These are phyloP conservation scores for Hypoxylon subgilvum DNA, from an alignment of 495 filamentous ascomycete species.

Conservation along the genomic window DNA sequence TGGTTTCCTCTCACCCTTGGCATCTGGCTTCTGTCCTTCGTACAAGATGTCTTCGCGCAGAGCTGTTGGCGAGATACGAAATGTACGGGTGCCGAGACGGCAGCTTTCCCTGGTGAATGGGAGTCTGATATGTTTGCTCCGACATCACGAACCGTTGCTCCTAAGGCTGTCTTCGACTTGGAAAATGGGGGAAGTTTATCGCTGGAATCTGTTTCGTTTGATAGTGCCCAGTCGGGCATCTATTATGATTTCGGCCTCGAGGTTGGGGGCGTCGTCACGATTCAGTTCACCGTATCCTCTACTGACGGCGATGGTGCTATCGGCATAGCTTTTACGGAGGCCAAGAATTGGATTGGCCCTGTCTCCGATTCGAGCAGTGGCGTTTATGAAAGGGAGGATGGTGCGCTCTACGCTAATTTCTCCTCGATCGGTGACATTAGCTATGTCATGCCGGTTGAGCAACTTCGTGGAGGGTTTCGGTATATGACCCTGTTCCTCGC, in stretches of 20 bases:
- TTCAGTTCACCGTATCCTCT: slow-evolving; percentile 51
- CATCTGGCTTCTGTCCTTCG: slow-evolving; percentile 6
- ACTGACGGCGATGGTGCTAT: slow-evolving; percentile 53
- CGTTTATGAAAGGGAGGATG: slow-evolving; percentile 57
- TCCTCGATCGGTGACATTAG: slow-evolving; percentile 46
- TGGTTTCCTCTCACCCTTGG: background rate
- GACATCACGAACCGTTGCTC: slow-evolving; percentile 58
- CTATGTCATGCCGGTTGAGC: slow-evolving; percentile 60
- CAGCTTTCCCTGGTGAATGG: slow-evolving; percentile 66
- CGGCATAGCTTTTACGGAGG: slow-evolving; percentile 68
- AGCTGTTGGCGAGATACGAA: slow-evolving; percentile 63
- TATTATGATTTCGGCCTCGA: slow-evolving; percentile 66
- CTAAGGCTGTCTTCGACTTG: slow-evolving; percentile 53
- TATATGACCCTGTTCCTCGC: slow-evolving; percentile 64
- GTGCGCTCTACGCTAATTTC: slow-evolving; percentile 60
- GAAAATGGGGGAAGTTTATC: slow-evolving; percentile 40
- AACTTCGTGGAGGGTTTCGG: slow-evolving; percentile 65
- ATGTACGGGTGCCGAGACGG: slow-evolving; percentile 58
- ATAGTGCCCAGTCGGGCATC: slow-evolving; percentile 54
- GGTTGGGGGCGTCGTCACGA: slow-evolving; percentile 62
- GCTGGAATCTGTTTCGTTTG: slow-evolving; percentile 43
- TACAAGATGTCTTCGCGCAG: slow-evolving; percentile 34
- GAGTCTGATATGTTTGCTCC: slow-evolving; percentile 67
- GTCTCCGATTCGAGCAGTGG: slow-evolving; percentile 66
- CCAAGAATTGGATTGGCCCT: slow-evolving; percentile 67